These are phyloP conservation scores for Meyerozyma athensensis DNA, from an alignment of 1,139 yeast species.

Conservation along the genomic window DNA sequence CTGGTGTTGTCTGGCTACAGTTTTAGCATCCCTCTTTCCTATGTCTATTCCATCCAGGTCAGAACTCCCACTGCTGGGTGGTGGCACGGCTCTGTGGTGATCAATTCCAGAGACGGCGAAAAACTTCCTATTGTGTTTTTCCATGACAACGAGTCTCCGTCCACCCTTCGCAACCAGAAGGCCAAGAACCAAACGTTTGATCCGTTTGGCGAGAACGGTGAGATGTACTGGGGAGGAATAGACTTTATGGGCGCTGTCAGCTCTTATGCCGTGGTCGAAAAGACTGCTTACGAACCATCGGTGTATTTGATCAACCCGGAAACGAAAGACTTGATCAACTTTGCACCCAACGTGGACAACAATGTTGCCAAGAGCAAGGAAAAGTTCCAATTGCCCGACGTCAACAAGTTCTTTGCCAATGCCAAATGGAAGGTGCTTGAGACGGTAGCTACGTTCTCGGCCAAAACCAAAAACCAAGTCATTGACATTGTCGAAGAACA, in stretches of 20 bases:
- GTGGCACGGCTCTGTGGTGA: constrained; percentile 86
- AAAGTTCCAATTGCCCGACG: constrained; percentile 27
- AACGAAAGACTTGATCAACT: constrained; percentile 69
- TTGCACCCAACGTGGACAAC: constrained; percentile 53
- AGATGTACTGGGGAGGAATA: constrained; percentile 87
- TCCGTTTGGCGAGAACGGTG: constrained; percentile 63
- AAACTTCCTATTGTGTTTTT: constrained; percentile 79
- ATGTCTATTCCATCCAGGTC: constrained; percentile 72
- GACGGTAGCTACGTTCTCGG: constrained; percentile 77
- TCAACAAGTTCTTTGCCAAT: constrained; percentile 50
- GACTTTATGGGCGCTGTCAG: constrained; percentile 59
- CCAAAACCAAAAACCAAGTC: constrained; percentile 58
- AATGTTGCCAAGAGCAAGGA: constrained; percentile 14
- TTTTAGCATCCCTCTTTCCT: constrained; percentile 56
- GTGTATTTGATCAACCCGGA: constrained; percentile 78
- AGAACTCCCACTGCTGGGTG: constrained; percentile 80
- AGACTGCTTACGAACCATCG: constrained; percentile 66
- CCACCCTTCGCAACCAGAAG: constrained; percentile 60
- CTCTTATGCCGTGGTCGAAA: constrained; percentile 55
- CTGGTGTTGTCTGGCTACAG: constrained; percentile 59
- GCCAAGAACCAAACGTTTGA: constrained; percentile 62
- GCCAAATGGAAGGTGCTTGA: constrained; percentile 87
- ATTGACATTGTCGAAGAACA: constrained; percentile 59
- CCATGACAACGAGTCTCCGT: constrained; percentile 83
- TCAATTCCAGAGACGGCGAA: constrained; percentile 68